These are phyloP conservation scores for Closterium sp. DNA, from an alignment of 139 green algal species.

Conservation along the genomic window DNA sequence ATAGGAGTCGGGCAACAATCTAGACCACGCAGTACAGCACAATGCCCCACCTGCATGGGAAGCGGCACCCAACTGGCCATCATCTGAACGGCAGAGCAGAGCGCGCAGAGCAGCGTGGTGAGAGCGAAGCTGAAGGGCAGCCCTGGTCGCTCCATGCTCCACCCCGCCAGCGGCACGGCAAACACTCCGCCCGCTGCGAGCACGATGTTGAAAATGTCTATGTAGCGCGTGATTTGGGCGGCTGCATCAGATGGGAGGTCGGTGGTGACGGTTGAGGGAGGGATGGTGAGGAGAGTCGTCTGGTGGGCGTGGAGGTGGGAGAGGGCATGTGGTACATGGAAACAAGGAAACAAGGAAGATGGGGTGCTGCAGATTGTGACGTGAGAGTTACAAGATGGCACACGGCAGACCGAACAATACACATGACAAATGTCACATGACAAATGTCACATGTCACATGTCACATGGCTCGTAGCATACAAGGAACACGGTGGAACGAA, in stretches of 20 bases:
- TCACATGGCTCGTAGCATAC: not conserved
- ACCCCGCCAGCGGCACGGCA: slow-evolving; percentile 22
- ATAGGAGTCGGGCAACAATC: not conserved
- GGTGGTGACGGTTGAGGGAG: not conserved
- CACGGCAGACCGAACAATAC: too few relatives aligned
- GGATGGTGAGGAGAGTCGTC: slow-evolving; percentile 6
- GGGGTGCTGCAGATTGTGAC: too few relatives aligned
- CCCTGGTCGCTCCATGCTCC: not conserved
- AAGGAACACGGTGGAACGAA: not conserved
- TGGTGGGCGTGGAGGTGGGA: not conserved
- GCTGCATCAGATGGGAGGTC: not conserved
- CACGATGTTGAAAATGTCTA: slow-evolving; percentile 26
- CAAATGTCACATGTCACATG: not conserved
- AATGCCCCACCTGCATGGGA: not conserved
- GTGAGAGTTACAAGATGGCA: too few relatives aligned
- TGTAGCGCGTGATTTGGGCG: not conserved
- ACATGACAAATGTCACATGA: not conserved
- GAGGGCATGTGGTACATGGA: too few relatives aligned
- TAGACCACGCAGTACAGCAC: too few relatives aligned
- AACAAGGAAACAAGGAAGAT: too few relatives aligned
- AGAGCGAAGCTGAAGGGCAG: not conserved
- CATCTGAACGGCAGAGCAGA: not conserved
- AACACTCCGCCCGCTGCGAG: slow-evolving; percentile 15
- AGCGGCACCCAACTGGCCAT: not conserved
- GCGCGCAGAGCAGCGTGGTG: not conserved